phyloP scores from a whole-genome alignment of 148 eudicot species.

The Chenopodium album region DNA sequence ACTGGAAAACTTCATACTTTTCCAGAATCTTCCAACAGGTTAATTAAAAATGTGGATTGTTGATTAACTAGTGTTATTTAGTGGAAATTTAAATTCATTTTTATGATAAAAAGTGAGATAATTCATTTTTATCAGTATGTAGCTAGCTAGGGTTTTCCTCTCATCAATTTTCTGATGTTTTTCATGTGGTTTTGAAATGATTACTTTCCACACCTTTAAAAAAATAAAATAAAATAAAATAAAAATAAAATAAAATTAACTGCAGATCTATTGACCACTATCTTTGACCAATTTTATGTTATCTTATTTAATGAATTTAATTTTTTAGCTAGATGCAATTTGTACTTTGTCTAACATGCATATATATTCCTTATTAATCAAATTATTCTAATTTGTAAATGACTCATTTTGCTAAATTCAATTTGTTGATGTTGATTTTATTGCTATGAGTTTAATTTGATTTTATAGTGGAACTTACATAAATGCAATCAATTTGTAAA shows the following conservation, averaged over 20 bases:
- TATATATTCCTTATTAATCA: too few species aligned
- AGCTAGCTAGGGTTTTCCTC: slow-evolving; percentile 20
- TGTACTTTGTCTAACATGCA: not conserved
- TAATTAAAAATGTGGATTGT: not conserved
- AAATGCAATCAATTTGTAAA: too few species aligned
- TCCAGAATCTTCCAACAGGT: slow-evolving; percentile 44
- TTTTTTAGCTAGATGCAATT: not conserved
- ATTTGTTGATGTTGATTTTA: too few species aligned
- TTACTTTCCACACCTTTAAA: slow-evolving; percentile 21
- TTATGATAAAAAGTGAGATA: slow-evolving; percentile 8
- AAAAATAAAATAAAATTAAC: not conserved
- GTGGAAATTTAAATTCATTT: not conserved
- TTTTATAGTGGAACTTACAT: too few species aligned
- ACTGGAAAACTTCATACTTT: slow-evolving; percentile 71
- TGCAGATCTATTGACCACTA: slow-evolving; percentile 25
- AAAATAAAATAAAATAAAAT: too few species aligned
- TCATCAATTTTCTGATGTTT: slow-evolving; percentile 4
- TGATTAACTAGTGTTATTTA: too few species aligned
- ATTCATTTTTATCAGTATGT: not conserved
- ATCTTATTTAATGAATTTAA: not conserved
- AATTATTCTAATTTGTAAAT: too few species aligned
- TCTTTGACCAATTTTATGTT: slow-evolving; percentile 21
- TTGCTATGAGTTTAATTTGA: too few species aligned
- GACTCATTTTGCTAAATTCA: too few species aligned
- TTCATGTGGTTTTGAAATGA: slow-evolving; percentile 35